Percentiles rank a stretch among this genome's conserved stretches.
Evolutionary conservation across 352 stramenopile genomes (phyloP).

Genomic region (Phytophthora ohioensis): DNA sequence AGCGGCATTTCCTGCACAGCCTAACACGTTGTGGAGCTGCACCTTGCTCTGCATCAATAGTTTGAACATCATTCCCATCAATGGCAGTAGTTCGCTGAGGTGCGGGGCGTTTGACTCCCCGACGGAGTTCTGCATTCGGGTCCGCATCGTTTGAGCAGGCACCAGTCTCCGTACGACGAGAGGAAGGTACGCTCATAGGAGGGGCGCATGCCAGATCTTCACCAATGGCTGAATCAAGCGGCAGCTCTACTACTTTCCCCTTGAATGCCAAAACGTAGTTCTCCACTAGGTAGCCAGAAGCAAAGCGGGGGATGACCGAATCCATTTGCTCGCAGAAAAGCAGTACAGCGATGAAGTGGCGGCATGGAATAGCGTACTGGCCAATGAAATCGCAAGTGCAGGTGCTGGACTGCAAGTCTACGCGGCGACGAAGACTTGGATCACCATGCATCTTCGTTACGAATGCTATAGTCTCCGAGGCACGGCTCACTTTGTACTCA

Average conservation of each 20-base stretch:
- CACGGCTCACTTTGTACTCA: constrained; percentile 61
- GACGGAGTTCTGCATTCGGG: not conserved
- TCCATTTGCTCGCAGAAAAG: constrained; percentile 65
- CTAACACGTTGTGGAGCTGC: constrained; percentile 30
- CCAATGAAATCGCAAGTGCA: constrained; percentile 69
- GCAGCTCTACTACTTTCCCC: constrained; percentile 56
- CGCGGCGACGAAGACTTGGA: constrained; percentile 38
- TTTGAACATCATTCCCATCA: not conserved
- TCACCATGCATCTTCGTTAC: constrained; percentile 57
- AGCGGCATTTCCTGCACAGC: constrained; percentile 61
- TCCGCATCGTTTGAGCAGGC: not conserved
- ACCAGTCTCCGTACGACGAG: not conserved
- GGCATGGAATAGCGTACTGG: constrained; percentile 64
- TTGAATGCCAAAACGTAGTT: constrained; percentile 48
- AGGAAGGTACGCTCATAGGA: constrained; percentile 7
- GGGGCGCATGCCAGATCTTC: constrained; percentile 33
- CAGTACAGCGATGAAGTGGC: constrained; percentile 67
- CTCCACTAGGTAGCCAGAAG: constrained; percentile 50
- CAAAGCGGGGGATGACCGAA: constrained; percentile 52
- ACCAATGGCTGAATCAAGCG: constrained; percentile 43
- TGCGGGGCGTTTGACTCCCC: constrained; percentile 24
- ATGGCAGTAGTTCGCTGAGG: not conserved
- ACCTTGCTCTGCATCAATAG: constrained; percentile 17
- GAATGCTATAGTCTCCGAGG: constrained; percentile 62
- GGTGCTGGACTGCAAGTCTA: constrained; percentile 54